These are phyloP conservation scores for Scutellospora calospora DNA, from an alignment of 371 early-diverging fungal genomes.

Conservation along the genomic window DNA sequence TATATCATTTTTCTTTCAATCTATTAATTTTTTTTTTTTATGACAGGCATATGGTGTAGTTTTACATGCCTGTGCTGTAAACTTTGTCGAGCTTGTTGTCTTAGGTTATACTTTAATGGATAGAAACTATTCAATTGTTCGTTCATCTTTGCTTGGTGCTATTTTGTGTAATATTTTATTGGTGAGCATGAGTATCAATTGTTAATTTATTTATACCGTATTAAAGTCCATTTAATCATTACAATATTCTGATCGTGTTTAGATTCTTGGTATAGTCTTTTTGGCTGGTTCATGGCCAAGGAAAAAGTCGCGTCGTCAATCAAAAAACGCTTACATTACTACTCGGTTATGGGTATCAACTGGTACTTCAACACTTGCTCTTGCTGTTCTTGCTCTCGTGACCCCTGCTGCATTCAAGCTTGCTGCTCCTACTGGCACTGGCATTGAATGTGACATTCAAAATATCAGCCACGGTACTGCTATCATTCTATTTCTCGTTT, in stretches of 20 bases:
- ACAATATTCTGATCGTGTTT: neutral
- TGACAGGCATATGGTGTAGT: conserved; percentile 24
- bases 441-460: conserved; percentile 38
- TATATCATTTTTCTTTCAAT: neutral
- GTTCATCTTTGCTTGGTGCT: conserved; percentile 41
- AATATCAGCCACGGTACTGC: conserved; percentile 42
- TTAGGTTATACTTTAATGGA: conserved; percentile 33
- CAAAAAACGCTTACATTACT: conserved; percentile 3
- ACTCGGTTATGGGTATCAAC: conserved; percentile 37
- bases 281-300: conserved; percentile 35
- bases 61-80: conserved; percentile 42
- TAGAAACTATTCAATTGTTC: conserved; percentile 40
- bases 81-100: conserved; percentile 40
- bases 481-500: conserved; percentile 27
- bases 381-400: conserved; percentile 42
- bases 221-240: neutral
- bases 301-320: neutral
- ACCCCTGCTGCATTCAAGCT: conserved; percentile 39
- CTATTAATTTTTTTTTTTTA: neutral
- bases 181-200: neutral
- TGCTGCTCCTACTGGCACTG: conserved; percentile 33
- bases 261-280: conserved; percentile 40
- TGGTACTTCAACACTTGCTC: conserved; percentile 40
- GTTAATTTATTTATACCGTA: neutral
- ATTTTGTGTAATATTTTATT: conserved; percentile 44